phyloP scores from a whole-genome alignment of 805 yeast genomes.

The Wickerhamomyces silvicola region DNA sequence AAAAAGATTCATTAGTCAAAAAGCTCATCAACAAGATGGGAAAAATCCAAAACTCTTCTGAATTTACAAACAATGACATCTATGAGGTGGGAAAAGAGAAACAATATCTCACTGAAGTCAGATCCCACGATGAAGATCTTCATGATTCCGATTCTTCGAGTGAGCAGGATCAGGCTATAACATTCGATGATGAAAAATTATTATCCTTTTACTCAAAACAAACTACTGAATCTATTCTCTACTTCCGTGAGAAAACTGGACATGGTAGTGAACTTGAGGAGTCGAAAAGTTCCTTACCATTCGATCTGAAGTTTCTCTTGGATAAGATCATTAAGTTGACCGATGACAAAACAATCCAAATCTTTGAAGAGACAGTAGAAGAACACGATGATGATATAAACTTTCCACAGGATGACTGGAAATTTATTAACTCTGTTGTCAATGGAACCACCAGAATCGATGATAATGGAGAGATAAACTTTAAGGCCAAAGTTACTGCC shows the following conservation, averaged over 20 bases:
- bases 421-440: conserved; percentile 24
- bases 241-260: conserved; percentile 1
- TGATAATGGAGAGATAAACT: conserved; percentile 13
- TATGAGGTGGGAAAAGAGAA: too few species aligned
- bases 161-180: background rate
- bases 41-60: too few species aligned
- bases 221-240: background rate
- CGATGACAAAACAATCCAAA: conserved; percentile 30
- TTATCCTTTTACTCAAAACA: background rate
- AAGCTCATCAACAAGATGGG: too few species aligned
- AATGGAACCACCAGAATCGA: conserved; percentile 22
- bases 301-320: conserved; percentile 4
- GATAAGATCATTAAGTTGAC: conserved; percentile 15
- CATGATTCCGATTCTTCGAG: too few species aligned
- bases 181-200: conserved; percentile 3
- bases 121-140: too few species aligned
- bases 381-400: conserved; percentile 42
- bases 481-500: conserved; percentile 25
- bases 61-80: too few species aligned
- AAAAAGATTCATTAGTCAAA: too few species aligned
- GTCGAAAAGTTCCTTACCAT: background rate
- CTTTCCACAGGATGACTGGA: conserved; percentile 31
- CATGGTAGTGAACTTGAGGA: conserved; percentile 4
- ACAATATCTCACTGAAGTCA: too few species aligned
- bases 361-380: conserved; percentile 30